Evolutionary conservation across 345 rosid genomes (phyloP), one percentile per base, ranked within the genome.

Genomic region (Aquilaria malaccensis): DNA sequence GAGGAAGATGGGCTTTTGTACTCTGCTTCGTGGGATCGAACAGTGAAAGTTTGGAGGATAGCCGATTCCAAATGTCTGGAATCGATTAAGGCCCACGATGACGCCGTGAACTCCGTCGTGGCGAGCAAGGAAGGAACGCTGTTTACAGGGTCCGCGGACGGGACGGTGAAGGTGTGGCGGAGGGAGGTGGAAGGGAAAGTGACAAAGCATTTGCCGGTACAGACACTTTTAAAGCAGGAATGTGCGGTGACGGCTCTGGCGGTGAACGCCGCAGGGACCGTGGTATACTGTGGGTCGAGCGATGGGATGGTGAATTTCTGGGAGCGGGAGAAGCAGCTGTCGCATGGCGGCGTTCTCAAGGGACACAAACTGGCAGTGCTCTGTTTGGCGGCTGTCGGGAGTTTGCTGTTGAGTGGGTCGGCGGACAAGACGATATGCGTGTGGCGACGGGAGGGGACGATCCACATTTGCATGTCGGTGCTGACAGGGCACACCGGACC

Each of bases 381-480:
- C 30, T 89, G 98, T 66, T 81, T 93, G 2, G 78, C 74, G 29
- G 79, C 91, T 4, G 84, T 89, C 10, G 96, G 94, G 53, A 83
- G 71, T 62, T 71, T 89, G 72, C 79, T 89, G 64, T 84, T 93
- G 64, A 93, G 91, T 56, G 98, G 97, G 9, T 93, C 97, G 9
- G 98, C 98, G 12, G 98, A 93, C 74, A 93, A 89, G 77, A 93
- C 94, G 45, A 89, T 93, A 65, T 87, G 98, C 59, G 91, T 87
- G 59, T 89, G 98, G 98, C 74, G 87, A 62, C 81, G 82, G 74
- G 97, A 87, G 22, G 91, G 78, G 6, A 62, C 60, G 53, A 72
- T 81, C 51, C 97, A 93, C 77, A 83, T 94, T 31, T 85, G 96
- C 58, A 77, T 89, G 9, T 93, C 97, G 10, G 91, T 87, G 52